Evolutionary conservation across 495 filamentous ascomycete species (phyloP), one percentile per base, ranked within the genome.

Genomic region (Daldinia caldariorum): DNA sequence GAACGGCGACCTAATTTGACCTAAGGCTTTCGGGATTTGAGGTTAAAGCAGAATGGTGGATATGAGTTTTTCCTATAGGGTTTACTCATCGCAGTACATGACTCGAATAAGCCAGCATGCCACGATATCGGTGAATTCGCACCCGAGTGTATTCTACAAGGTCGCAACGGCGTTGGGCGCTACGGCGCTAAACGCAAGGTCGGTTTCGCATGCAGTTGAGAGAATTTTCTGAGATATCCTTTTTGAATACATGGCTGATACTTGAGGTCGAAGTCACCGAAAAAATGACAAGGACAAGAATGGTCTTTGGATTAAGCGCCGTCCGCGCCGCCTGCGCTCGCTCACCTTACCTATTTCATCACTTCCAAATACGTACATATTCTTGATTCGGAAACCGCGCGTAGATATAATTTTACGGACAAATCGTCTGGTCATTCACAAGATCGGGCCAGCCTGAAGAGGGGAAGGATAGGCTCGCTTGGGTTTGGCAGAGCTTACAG

Each of bases 1-100:
- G 35, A 43, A 57, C 54, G 53, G 22, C 51, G 45, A 39, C 29
- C 34, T 12, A 32, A 60, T 57, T 34, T 65, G 9, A 60, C 57
- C 41, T 65, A 9, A 34, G 8, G 32, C 8, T n/a, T 56, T 56
- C 53, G 53, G 53, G 53, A 56, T 56, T 37, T 37, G 53, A 37
- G 31, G 16, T 34, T 56, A 12, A 18, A 35, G 43, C 14, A 37
- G 16, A 14, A 14, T 20, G 16, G 26, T 31, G 32, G 31, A 56
- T 37, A 53, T 35, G 53, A 38, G 53, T 38, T 56, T 29, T 37
- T 37, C 9, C 13, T 9, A 29, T 56, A 32, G n/a, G 53, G 32
- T 56, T 56, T 37, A 35, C 32, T 56, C 22, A 53, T 53, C 43
- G 9, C 18, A 22, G 20, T 47, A 13, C n/a, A 47, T 47, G 16